phyloP scores from a whole-genome alignment of 2,329 filamentous ascomycete genomes.

The Aspergillus viridinutans region DNA sequence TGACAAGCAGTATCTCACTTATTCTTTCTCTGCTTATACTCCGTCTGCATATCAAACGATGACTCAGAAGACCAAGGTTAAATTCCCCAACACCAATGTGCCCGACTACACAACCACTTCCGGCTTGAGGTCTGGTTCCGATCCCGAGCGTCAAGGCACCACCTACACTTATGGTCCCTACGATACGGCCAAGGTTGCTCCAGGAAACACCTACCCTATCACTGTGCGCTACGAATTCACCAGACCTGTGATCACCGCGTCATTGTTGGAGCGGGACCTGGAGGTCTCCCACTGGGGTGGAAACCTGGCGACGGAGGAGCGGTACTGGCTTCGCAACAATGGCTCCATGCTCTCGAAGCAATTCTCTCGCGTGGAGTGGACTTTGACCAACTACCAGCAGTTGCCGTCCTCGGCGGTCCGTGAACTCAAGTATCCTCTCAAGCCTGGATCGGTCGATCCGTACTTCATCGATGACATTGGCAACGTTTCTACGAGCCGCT shows the following conservation, averaged over 20 bases:
- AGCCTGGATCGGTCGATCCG: constrained; percentile 72
- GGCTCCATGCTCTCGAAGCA: constrained; percentile 71
- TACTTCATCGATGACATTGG: constrained; percentile 97
- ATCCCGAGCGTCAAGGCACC: constrained; percentile 77
- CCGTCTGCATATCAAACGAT: constrained; percentile 77
- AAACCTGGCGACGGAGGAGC: constrained; percentile 91
- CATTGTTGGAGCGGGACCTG: constrained; percentile 78
- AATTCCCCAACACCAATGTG: constrained; percentile 72
- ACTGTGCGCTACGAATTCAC: constrained; percentile 92
- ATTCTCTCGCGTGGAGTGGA: constrained; percentile 75
- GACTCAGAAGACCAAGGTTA: constrained; percentile 97
- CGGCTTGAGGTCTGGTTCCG: constrained; percentile 55
- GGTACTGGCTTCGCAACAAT: constrained; percentile 81
- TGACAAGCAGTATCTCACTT: constrained; percentile 80
- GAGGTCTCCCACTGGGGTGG: constrained; percentile 98
- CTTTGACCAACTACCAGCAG: constrained; percentile 68
- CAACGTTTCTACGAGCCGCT: constrained; percentile 91
- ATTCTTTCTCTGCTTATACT: constrained; percentile 80
- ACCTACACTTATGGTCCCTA: constrained; percentile 91
- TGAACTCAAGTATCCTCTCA: constrained; percentile 75
- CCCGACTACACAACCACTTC: constrained; percentile 79
- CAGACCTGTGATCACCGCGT: constrained; percentile 78
- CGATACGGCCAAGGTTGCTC: constrained; percentile 62
- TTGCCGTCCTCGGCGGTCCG: constrained; percentile 74
- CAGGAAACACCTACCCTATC: constrained; percentile 68